Evolutionary conservation across 73 alveolate genomes (phyloP), one percentile per base, ranked within the genome.

Genomic region (Tetrahymena elliotti): DNA sequence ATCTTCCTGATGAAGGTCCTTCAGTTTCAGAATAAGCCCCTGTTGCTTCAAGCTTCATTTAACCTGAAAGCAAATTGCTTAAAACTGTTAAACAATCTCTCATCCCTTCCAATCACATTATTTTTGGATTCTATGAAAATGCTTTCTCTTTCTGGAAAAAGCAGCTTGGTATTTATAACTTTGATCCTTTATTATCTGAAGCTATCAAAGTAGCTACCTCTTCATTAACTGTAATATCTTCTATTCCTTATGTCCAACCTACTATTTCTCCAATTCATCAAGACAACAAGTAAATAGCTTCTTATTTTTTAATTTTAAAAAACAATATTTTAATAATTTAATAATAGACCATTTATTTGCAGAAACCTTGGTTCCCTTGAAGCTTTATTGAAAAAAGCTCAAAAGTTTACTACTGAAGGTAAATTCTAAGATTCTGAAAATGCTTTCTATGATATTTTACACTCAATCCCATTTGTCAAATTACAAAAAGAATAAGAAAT

Each of bases 341-440:
- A 10, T n/a, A 6, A 47, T n/a, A 68, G 88, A 68, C 88, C 88
- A 22, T 68, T 68, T 68, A 36, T 68, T 22, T 68, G 88, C 88
- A 68, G 88, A 68, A 68, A 68, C 33, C 36, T 68, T 16, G n/a
- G n/a, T 10, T 27, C 38, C n/a, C 38, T 68, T 18, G 88, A 68
- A 68, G 33, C n/a, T 24, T 33, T 84, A 33, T 33, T 94, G 27
- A 94, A 94, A 47, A 40, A 47, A 84, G 96, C 95, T 3, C 84
- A 94, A 33, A 94, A 34, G 24, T 36, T 68, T 27, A 94, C 96
- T 6, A 88, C 96, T 40, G 93, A 88, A 40, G 96, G 96, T 0
- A 47, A 94, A 52, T 94, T 94, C 53, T 13, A 39, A 94, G 96
- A 94, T 31, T 47, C 93, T 27, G 54, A 83, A 35, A 33, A 94